A percentile compares a stretch with the other conserved stretches of the same genome.
These are phyloP conservation scores for Paramecium tetraurelia DNA, from an alignment of 73 alveolate genomes.

Conservation along the genomic window DNA sequence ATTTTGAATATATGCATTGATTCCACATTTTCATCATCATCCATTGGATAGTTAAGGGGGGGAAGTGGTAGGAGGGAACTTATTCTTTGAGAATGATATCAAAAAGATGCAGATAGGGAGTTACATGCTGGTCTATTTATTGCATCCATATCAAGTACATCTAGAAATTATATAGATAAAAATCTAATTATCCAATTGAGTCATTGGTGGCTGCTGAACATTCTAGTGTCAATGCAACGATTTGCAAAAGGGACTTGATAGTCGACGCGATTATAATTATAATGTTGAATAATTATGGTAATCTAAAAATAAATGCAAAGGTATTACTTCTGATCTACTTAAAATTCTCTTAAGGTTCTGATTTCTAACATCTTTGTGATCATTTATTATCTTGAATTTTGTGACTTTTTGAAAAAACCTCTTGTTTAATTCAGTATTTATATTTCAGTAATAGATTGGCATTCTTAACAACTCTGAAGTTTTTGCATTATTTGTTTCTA, in stretches of 20 bases:
- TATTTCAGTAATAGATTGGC: not conserved
- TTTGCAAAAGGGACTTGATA: not conserved
- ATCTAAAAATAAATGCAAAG: not conserved
- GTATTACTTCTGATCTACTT: not conserved
- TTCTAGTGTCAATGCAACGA: not conserved
- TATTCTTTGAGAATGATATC: slow-evolving; percentile 6
- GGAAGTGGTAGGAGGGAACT: not conserved
- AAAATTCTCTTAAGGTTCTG: not conserved
- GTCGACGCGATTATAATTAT: not conserved
- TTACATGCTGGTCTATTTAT: not conserved
- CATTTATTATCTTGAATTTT: not conserved
- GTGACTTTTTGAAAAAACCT: not conserved
- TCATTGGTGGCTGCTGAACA: not conserved
- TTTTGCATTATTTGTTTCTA: slow-evolving; percentile 19
- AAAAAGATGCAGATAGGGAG: not conserved
- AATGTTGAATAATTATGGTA: not conserved
- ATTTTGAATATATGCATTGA: not conserved
- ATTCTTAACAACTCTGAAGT: not conserved
- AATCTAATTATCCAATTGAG: slow-evolving; percentile 9
- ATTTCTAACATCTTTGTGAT: not conserved
- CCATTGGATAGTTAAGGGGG: slow-evolving; percentile 14
- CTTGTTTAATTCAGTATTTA: not conserved
- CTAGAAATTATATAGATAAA: slow-evolving; percentile 29
- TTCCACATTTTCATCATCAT: slow-evolving; percentile 38
- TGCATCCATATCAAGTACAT: slow-evolving; percentile 31